Evolutionary conservation across 306 rosid genomes (phyloP).

Genomic region (Adenanthera pavonina): DNA sequence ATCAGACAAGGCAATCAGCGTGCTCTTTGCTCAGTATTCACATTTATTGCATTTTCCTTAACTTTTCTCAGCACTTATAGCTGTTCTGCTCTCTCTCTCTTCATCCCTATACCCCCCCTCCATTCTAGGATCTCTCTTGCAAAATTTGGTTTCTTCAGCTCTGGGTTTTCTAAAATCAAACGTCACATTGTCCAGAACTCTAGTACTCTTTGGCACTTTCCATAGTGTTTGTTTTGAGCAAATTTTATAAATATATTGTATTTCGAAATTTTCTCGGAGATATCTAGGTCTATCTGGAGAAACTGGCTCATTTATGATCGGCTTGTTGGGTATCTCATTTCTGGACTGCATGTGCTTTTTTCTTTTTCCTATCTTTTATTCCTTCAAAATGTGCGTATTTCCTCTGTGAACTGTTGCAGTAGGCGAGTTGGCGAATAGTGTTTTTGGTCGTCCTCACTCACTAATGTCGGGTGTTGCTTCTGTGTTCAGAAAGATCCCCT

Average conservation of each 20-base stretch:
- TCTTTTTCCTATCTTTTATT: neutral
- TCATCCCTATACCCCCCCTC: neutral
- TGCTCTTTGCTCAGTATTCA: conserved; percentile 30
- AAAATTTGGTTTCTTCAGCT: conserved; percentile 24
- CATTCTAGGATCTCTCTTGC: conserved; percentile 42
- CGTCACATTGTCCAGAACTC: conserved; percentile 9
- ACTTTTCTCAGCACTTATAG: neutral
- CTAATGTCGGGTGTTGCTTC: neutral
- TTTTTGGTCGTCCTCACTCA: conserved; percentile 9
- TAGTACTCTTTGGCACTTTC: neutral
- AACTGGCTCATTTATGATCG: neutral
- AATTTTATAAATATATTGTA: neutral
- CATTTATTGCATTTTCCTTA: conserved; percentile 40
- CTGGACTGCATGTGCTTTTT: conserved; percentile 26
- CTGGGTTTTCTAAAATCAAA: neutral
- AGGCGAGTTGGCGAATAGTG: neutral
- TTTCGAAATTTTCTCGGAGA: neutral
- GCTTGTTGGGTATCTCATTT: conserved; percentile 4
- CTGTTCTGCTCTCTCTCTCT: neutral
- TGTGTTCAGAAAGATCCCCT: conserved; percentile 5
- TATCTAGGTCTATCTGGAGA: neutral
- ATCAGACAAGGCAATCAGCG: conserved; percentile 30
- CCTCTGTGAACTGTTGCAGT: neutral
- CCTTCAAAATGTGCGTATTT: neutral
- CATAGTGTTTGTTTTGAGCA: conserved; percentile 17